A percentile compares a stretch with the other conserved stretches of the same genome.
These are phyloP conservation scores for Barnettozyma vustinii DNA, from an alignment of 805 yeast genomes.

Conservation along the genomic window DNA sequence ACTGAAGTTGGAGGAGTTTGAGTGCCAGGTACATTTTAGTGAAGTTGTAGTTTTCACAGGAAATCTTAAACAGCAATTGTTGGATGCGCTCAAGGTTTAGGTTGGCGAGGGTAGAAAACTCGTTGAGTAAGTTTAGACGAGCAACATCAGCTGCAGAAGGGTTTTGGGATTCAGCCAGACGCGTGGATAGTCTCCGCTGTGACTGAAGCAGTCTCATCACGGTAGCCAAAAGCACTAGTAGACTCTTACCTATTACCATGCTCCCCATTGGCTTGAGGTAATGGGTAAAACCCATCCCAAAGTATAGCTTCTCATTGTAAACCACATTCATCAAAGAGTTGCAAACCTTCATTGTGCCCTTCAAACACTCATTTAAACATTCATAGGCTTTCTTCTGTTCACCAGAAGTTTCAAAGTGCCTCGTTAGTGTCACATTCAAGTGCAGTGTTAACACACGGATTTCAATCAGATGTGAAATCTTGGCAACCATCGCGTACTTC, in stretches of 20 bases:
- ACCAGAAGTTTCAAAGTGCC: constrained; percentile 33
- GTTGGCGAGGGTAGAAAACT: constrained; percentile 9
- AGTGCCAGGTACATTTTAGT: constrained; percentile 15
- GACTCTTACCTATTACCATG: constrained; percentile 11
- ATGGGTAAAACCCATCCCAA: constrained; percentile 38
- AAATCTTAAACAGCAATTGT: constrained; percentile 15
- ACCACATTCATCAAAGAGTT: constrained; percentile 31
- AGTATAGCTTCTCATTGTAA: constrained; percentile 29
- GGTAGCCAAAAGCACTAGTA: constrained; percentile 9
- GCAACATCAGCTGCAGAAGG: constrained; percentile 4
- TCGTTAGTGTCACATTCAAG: constrained; percentile 32
- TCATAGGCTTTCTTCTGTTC: constrained; percentile 29
- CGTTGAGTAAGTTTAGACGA: constrained; percentile 11
- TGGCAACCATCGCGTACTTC: constrained; percentile 20
- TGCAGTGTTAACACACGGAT: constrained; percentile 29
- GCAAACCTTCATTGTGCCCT: constrained; percentile 27
- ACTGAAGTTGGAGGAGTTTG: constrained; percentile 11
- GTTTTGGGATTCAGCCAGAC: background rate
- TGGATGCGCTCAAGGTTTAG: constrained; percentile 10
- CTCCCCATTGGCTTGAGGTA: constrained; percentile 34
- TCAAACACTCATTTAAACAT: constrained; percentile 30
- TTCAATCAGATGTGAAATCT: constrained; percentile 21
- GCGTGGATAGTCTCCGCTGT: constrained; percentile 4
- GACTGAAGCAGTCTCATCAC: constrained; percentile 17
- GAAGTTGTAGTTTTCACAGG: constrained; percentile 15